These are phyloP conservation scores for Sophora flavescens DNA, from an alignment of 306 rosid genomes.

Conservation along the genomic window DNA sequence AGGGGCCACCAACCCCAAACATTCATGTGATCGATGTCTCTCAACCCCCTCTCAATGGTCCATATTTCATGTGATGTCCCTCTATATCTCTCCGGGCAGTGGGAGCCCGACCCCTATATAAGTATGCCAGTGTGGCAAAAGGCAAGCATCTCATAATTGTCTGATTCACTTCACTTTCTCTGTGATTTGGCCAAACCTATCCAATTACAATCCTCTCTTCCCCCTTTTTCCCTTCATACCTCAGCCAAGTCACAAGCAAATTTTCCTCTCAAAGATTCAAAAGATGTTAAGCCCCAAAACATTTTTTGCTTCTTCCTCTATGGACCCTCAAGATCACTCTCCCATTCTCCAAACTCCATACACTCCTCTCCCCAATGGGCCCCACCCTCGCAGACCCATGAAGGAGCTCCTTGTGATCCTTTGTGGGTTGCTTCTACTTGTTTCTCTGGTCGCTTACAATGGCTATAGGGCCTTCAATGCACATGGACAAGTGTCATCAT, in stretches of 20 bases:
- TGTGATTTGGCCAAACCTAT: background rate
- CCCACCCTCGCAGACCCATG: constrained; percentile 36
- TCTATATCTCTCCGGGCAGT: background rate
- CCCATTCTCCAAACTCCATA: constrained; percentile 43
- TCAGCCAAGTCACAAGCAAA: background rate
- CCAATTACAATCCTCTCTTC: background rate
- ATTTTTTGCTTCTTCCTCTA: background rate
- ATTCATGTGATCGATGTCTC: constrained; percentile 10
- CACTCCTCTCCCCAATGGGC: constrained; percentile 50
- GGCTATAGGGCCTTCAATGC: constrained; percentile 27
- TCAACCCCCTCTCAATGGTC: background rate
- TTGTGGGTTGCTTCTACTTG: constrained; percentile 55
- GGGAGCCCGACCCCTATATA: constrained; percentile 2
- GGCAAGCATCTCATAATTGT: background rate
- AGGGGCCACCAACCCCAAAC: background rate
- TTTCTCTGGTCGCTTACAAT: constrained; percentile 49
- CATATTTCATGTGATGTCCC: background rate
- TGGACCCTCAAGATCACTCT: background rate
- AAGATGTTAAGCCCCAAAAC: background rate
- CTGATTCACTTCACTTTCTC: background rate
- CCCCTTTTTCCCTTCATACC: background rate
- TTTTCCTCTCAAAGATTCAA: background rate
- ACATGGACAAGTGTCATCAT: constrained; percentile 11
- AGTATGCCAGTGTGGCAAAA: background rate
- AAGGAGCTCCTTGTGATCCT: constrained; percentile 42